Evolutionary conservation across 2,329 filamentous ascomycete species (phyloP), one percentile per base, ranked within the genome.

Genomic region (Sordariomycetes sp.): DNA sequence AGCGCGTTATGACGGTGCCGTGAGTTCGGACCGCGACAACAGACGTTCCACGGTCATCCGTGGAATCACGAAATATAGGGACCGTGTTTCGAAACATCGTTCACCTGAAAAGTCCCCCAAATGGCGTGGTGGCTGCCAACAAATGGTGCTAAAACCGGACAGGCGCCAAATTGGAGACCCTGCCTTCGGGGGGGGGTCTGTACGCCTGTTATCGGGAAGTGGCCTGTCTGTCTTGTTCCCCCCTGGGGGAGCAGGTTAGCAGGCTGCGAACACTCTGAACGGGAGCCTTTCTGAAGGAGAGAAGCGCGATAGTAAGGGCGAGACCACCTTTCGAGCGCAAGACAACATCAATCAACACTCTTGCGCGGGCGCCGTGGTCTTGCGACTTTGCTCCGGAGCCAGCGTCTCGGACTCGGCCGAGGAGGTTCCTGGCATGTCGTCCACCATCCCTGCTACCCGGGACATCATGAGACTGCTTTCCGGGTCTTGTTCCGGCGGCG

Each of bases 331-430:
- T 50, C 20, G 37, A 32, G 35, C 40, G 22, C 16, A 50, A 16
- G 55, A 51, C 55, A 51, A 46, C 43, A 8, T 35, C 12, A 20
- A 18, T 50, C 34, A 20, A 34, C 34, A 32, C 51, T 18, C 55
- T 50, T 52, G 28, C 51, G 34, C 28, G 54, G 43, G 55, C 43
- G 6, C 24, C n/a, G 34, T 34, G 51, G 32, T 52, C 28, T 25
- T 67, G 72, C 70, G 66, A 77, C 75, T 78, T 78, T 78, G 77
- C 78, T 76, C 77, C 74, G 76, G 73, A 79, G 77, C 77, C 77
- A 80, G 77, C 77, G 66, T 76, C 76, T 76, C 72, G 77, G 77
- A 79, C 76, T 80, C 66, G 77, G 77, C 77, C 77, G 71, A 76
- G 75, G 72, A 76, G 72, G 72, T 40, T 48, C 46, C 35, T 28